Conservation (phyloP, 164 flowering plant species). For the Liriodendron chinense region DNA sequence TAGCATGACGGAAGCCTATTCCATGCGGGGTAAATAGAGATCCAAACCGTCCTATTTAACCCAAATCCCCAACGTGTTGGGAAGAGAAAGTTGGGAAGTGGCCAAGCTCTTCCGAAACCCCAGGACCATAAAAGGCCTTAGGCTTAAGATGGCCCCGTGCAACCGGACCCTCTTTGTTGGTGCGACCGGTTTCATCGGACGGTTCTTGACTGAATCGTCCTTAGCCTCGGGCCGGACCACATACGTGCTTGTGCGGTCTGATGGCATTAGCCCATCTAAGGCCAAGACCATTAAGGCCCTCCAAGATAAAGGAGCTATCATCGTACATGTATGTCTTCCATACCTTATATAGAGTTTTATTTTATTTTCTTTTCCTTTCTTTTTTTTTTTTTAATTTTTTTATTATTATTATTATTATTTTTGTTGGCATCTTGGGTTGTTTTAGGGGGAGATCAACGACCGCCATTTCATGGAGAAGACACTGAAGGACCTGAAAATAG, state of each 20-base stretch:
- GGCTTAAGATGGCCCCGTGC: background rate
- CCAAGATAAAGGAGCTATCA: slow-evolving; percentile 51
- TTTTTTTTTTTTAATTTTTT: background rate
- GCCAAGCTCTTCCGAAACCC: too few species aligned
- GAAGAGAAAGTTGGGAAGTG: too few species aligned
- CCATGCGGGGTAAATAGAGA: too few species aligned
- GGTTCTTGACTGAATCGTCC: slow-evolving; percentile 52
- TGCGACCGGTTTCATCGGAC: slow-evolving; percentile 61
- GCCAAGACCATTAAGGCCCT: slow-evolving; percentile 28
- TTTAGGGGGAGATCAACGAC: slow-evolving; percentile 54
- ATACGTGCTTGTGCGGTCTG: slow-evolving; percentile 35
- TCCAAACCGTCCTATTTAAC: too few species aligned
- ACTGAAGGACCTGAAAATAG: slow-evolving; percentile 43
- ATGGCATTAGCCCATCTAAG: slow-evolving; percentile 25
- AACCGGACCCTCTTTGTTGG: slow-evolving; percentile 41
- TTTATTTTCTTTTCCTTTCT: too few species aligned
- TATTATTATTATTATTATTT: too few species aligned
- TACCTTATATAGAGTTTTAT: too few species aligned
- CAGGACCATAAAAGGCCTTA: too few species aligned
- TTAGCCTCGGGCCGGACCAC: slow-evolving; percentile 41
- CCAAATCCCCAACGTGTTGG: too few species aligned
- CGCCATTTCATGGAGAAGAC: slow-evolving; percentile 40
- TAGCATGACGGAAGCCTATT: too few species aligned
- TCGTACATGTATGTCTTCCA: slow-evolving; percentile 29
- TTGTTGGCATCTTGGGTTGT: too few species aligned